A percentile compares a stretch with the other conserved stretches of the same genome.
These are phyloP conservation scores for Myriosclerotinia scirpicola DNA, from an alignment of 2,329 filamentous ascomycete species.

Conservation along the genomic window DNA sequence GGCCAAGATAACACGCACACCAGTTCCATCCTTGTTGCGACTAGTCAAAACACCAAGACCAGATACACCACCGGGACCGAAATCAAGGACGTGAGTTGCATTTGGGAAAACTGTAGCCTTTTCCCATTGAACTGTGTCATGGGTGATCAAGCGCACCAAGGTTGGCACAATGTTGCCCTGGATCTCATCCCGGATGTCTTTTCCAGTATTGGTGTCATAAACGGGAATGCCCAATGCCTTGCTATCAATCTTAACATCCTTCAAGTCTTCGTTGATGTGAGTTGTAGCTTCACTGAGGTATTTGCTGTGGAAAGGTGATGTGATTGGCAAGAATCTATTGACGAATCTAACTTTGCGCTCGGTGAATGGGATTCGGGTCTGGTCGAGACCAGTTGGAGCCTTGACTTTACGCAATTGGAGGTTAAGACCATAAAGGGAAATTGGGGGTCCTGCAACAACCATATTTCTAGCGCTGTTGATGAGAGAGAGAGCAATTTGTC, in stretches of 20 bases:
- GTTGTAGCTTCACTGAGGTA: slow-evolving; percentile 82
- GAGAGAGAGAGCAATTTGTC: slow-evolving; percentile 92
- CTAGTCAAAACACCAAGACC: slow-evolving; percentile 94
- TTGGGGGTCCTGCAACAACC: slow-evolving; percentile 92
- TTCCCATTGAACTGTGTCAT: slow-evolving; percentile 95
- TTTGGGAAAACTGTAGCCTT: slow-evolving; percentile 85
- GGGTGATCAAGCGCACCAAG: slow-evolving; percentile 89
- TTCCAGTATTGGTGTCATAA: slow-evolving; percentile 85
- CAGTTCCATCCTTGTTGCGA: slow-evolving; percentile 98
- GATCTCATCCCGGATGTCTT: slow-evolving; percentile 72
- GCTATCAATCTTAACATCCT: slow-evolving; percentile 73
- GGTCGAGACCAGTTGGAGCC: slow-evolving; percentile 94
- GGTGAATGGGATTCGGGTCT: slow-evolving; percentile 90
- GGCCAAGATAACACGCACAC: slow-evolving; percentile 92
- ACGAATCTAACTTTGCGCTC: slow-evolving; percentile 95
- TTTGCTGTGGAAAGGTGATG: slow-evolving; percentile 96
- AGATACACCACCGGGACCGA: slow-evolving; percentile 94
- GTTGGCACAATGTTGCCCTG: slow-evolving; percentile 80
- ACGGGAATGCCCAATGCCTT: slow-evolving; percentile 78
- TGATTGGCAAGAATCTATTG: slow-evolving; percentile 96
- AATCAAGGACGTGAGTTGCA: slow-evolving; percentile 93
- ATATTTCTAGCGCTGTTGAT: slow-evolving; percentile 97
- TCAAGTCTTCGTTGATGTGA: slow-evolving; percentile 83
- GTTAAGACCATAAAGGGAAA: slow-evolving; percentile 95
- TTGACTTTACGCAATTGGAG: slow-evolving; percentile 94